Percentiles rank a stretch among this genome's conserved stretches.
These are phyloP conservation scores for Kazachstania africana DNA, from an alignment of 805 yeast species.

Conservation along the genomic window DNA sequence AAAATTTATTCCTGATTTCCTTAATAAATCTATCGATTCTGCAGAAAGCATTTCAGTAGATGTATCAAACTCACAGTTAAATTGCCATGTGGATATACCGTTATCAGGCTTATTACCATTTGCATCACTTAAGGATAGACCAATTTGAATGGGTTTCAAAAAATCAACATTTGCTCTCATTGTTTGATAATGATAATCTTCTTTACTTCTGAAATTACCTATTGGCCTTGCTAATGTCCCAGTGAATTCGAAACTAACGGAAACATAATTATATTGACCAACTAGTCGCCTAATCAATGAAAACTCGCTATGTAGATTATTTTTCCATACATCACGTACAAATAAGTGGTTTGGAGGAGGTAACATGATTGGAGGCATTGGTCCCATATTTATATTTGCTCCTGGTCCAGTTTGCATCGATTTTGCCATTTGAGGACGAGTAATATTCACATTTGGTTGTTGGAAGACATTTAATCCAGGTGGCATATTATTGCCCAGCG, in stretches of 20 bases:
- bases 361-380: slow-evolving; percentile 11
- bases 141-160: slow-evolving; percentile 75
- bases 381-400: slow-evolving; percentile 5
- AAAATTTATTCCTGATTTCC: slow-evolving; percentile 77
- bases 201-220: slow-evolving; percentile 79
- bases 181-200: slow-evolving; percentile 93
- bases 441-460: neutral
- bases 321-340: slow-evolving; percentile 63
- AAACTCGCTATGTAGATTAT: slow-evolving; percentile 58
- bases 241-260: slow-evolving; percentile 86
- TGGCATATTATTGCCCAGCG: slow-evolving; percentile 11
- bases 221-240: slow-evolving; percentile 95
- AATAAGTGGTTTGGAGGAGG: slow-evolving; percentile 29
- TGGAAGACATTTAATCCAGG: slow-evolving; percentile 18
- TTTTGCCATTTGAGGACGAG: slow-evolving; percentile 1
- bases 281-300: slow-evolving; percentile 47
- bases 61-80: slow-evolving; percentile 77
- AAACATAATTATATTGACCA: slow-evolving; percentile 41
- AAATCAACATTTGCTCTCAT: slow-evolving; percentile 85
- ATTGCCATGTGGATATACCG: slow-evolving; percentile 84
- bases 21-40: slow-evolving; percentile 69
- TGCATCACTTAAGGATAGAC: slow-evolving; percentile 60
- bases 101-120: slow-evolving; percentile 59
- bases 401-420: slow-evolving; percentile 8
- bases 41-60: slow-evolving; percentile 73